phyloP scores from a whole-genome alignment of 2,329 filamentous ascomycete species.

The Zasmidium angulare region DNA sequence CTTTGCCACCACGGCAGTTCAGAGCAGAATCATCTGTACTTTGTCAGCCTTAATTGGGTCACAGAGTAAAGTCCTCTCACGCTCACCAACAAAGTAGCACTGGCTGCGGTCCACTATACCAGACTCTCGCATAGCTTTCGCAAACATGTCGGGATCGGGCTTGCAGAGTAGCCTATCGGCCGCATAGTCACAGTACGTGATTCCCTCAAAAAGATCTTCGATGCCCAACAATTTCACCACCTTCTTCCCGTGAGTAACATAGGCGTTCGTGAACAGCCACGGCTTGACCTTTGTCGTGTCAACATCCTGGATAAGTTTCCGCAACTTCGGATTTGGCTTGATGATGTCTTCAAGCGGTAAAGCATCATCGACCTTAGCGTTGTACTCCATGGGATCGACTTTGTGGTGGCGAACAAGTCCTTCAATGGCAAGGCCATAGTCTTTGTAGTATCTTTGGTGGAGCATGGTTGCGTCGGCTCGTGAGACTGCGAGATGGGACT shows the following conservation, averaged over 20 bases:
- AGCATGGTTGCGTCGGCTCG: slow-evolving; percentile 79
- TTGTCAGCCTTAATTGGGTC: not conserved
- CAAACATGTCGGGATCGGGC: slow-evolving; percentile 77
- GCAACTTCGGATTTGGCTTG: slow-evolving; percentile 72
- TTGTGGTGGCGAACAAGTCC: slow-evolving; percentile 91
- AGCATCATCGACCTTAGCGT: slow-evolving; percentile 90
- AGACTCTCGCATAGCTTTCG: slow-evolving; percentile 84
- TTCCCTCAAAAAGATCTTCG: slow-evolving; percentile 87
- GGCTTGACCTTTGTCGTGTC: slow-evolving; percentile 79
- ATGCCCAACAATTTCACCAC: slow-evolving; percentile 79
- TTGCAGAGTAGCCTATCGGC: slow-evolving; percentile 78
- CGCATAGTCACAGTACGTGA: slow-evolving; percentile 91
- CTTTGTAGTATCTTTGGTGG: slow-evolving; percentile 89
- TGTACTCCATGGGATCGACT: slow-evolving; percentile 94
- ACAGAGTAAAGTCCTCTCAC: not conserved
- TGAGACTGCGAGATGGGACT: slow-evolving; percentile 69
- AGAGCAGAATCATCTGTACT: slow-evolving; percentile 75
- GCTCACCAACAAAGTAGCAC: slow-evolving; percentile 90
- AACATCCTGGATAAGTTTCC: slow-evolving; percentile 75
- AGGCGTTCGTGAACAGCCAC: slow-evolving; percentile 97
- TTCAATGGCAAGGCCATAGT: slow-evolving; percentile 96
- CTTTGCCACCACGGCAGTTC: slow-evolving; percentile 76
- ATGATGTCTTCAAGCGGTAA: slow-evolving; percentile 83
- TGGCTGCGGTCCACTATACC: slow-evolving; percentile 65
- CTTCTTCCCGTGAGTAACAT: slow-evolving; percentile 79